Evolutionary conservation across 208 protist species (phyloP), one percentile per base, ranked within the genome.

Genomic region (Novymonas esmeraldas): DNA sequence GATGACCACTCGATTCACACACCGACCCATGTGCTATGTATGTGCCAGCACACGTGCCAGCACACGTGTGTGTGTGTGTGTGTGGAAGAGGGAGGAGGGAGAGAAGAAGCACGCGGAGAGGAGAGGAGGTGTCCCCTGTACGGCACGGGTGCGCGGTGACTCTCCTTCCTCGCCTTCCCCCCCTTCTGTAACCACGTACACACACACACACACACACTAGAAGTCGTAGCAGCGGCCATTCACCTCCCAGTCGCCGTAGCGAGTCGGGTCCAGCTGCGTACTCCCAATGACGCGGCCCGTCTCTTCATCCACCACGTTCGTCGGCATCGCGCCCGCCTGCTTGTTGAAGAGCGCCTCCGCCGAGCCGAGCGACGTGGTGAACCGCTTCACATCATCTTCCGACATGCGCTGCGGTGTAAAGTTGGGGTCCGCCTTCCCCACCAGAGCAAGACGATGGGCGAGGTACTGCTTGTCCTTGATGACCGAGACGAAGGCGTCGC

Each of bases 181-280:
- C 31, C 7, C 22, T 14, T 18, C 51, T 48, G 36, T 52, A 2
- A 29, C 5, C 6, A 54, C 33, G n/a, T 36, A 26, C 52, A 46
- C 26, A 39, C 41, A 49, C n/a, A 9, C 20, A 36, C 36, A 29
- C 28, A 22, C 1, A 13, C 28, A 64, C 28, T 67, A 96, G 62
- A 96, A 96, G 60, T 96, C 91, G 70, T 88, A 92, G 73, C 91
- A 96, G 38, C 91, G 81, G 6, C 91, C 91, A 70, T 96, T 93
- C 41, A 88, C 81, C 69, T 96, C 91, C 88, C 91, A 96, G 63
- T 96, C 91, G 9, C 91, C 91, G 67, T 96, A 96, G 10, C 91
- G 87, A 11, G 86, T 92, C 4, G 91, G 91, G 54, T 93, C 80
- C 11, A 63, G 86, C 73, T 94, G 87, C 18, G 85, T 84, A 79